Conservation (phyloP, 225 moss, liverwort and hornwort genomes). For the Marchantia polymorpha region DNA sequence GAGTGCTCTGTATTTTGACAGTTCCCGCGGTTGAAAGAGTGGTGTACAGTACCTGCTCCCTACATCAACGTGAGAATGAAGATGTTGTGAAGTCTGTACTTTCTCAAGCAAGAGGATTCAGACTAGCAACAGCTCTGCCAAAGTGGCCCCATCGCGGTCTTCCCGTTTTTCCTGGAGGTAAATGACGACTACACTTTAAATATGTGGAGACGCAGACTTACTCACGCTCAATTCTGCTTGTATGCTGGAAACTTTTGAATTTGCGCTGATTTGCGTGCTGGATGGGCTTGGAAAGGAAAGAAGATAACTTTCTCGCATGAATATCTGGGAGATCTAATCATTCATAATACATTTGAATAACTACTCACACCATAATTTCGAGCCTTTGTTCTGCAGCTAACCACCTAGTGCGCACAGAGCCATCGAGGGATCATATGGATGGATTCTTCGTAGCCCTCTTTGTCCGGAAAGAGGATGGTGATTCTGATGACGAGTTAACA, state of each 20-base stretch:
- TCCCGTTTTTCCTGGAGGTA: conserved; percentile 80
- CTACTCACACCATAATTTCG: too few species aligned
- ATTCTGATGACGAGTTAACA: neutral
- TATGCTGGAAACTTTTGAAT: neutral
- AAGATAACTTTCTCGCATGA: neutral
- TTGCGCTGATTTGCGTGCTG: neutral
- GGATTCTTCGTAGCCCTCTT: conserved; percentile 95
- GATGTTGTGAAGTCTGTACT: conserved; percentile 72
- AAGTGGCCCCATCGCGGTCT: conserved; percentile 84
- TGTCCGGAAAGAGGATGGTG: conserved; percentile 36
- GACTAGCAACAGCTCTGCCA: conserved; percentile 67
- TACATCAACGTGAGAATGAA: conserved; percentile 88
- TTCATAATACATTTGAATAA: neutral
- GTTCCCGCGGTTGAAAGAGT: conserved; percentile 82
- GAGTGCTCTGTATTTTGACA: conserved; percentile 23
- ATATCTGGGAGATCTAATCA: neutral
- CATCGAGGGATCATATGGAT: conserved; percentile 82
- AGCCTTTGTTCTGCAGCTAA: conserved; percentile 54
- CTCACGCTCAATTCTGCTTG: neutral
- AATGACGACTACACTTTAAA: neutral
- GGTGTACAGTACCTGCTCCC: conserved; percentile 92
- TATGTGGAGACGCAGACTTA: neutral
- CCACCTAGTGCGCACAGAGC: conserved; percentile 75
- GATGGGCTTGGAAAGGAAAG: neutral
- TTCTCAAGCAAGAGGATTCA: conserved; percentile 57